Evolutionary conservation across 345 rosid genomes (phyloP), one percentile per base, ranked within the genome.

Genomic region (Bruguiera gymnorhiza): DNA sequence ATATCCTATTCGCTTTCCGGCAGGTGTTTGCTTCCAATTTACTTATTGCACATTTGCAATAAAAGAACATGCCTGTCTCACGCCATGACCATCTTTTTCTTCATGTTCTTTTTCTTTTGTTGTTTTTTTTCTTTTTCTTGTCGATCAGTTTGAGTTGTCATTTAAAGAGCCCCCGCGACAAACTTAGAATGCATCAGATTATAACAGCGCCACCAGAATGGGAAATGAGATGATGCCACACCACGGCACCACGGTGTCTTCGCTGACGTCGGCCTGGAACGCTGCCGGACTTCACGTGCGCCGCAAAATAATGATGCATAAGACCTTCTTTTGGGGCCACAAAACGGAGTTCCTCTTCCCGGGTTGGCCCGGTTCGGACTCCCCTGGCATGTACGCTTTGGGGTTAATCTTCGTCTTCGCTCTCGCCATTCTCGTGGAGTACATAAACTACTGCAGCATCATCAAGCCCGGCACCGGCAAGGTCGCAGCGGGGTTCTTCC

Each of bases 291-390:
- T 59, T 50, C 81, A 73, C 65, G 56, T 39, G 20, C 80, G 63
- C 60, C 79, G 70, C 37, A 75, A 36, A 13, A 20, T 23, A 19
- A 26, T 20, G 54, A 36, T 37, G 11, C 79, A 79, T 70, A 79
- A 57, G 77, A 52, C 82, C 27, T 88, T 93, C 79, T 87, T 36
- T 64, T 92, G 95, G 98, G 89, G 98, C 31, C 85, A 88, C 71
- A 77, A 57, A 51, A 56, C 88, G 6, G 73, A 81, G 72, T 63
- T 93, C 66, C 89, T 87, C 60, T 93, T 93, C 81, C 36, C 76
- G 2, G 87, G 92, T 6, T 93, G 98, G 98, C 98, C 98, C 11
- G 93, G 85, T 57, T 73, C 84, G 13, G 78, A 66, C 73, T 43
- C 50, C 18, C 56, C 79, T 3, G 79, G 78, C 29, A 93, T 86